Conservation (phyloP, 768 basidiomycete genomes). For the Xerocomus brunneocitrinus region DNA sequence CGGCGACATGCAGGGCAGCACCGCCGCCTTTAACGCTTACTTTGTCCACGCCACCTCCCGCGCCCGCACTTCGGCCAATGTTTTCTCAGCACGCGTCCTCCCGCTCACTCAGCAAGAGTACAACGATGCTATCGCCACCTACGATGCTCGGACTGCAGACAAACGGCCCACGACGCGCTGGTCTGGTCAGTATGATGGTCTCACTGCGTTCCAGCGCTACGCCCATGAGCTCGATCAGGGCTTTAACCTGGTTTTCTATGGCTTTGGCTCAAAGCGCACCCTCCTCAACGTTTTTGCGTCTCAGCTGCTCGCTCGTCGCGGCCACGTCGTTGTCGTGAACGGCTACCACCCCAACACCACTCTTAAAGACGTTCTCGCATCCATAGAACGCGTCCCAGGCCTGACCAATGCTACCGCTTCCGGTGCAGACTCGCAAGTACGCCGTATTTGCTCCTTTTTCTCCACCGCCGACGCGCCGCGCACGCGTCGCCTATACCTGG, state of each 20-base stretch:
- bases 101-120: conserved; percentile 69
- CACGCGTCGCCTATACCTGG: conserved; percentile 57
- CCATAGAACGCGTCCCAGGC: conserved; percentile 43
- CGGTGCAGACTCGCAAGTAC: conserved; percentile 56
- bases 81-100: conserved; percentile 71
- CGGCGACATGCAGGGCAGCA: conserved; percentile 10
- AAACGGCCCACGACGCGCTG: conserved; percentile 16
- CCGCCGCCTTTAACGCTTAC: conserved; percentile 82
- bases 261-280: conserved; percentile 81
- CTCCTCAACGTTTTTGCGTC: conserved; percentile 73
- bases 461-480: conserved; percentile 32
- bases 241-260: conserved; percentile 86
- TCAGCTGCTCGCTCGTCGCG: conserved; percentile 48
- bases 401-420: conserved; percentile 9
- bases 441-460: conserved; percentile 64
- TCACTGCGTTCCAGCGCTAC: conserved; percentile 53
- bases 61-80: conserved; percentile 68
- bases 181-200: conserved; percentile 11
- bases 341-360: conserved; percentile 67
- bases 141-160: conserved; percentile 13
- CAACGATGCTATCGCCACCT: conserved; percentile 28
- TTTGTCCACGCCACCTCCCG: conserved; percentile 62
- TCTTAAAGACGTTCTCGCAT: conserved; percentile 62
- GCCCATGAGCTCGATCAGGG: conserved; percentile 71
- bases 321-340: conserved; percentile 75